A percentile compares a stretch with the other conserved stretches of the same genome.
Evolutionary conservation across 768 basidiomycete species (phyloP).

Genomic region (Mycena olivaceomarginata): DNA sequence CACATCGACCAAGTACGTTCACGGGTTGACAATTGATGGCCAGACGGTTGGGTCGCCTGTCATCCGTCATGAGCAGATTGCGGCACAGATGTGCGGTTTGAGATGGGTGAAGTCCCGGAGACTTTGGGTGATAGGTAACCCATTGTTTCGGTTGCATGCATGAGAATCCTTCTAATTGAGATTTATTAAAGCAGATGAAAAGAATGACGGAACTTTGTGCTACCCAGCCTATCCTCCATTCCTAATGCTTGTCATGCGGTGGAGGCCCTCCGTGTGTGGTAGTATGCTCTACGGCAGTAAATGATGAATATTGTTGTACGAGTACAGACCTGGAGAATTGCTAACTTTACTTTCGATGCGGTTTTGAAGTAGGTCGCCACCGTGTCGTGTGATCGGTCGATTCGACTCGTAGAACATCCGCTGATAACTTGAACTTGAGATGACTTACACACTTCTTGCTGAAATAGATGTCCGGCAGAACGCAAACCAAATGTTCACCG

Average conservation of each 20-base stretch:
- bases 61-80: constrained; percentile 78
- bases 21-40: constrained; percentile 76
- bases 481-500: no score
- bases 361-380: no score
- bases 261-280: not conserved
- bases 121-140: constrained; percentile 57
- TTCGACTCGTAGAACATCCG: no score
- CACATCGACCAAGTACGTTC: constrained; percentile 75
- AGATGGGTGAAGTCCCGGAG: constrained; percentile 75
- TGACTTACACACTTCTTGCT: no score
- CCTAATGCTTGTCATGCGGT: constrained; percentile 7
- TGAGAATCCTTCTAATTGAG: not conserved
- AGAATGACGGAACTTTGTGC: not conserved
- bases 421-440: no score
- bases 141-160: not conserved
- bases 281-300: not conserved
- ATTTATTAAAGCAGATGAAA: not conserved
- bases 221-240: not conserved
- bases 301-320: not conserved
- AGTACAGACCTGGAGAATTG: not conserved
- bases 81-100: constrained; percentile 71
- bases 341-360: no score
- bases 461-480: no score
- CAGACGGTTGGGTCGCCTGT: constrained; percentile 63
- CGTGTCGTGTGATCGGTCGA: no score